These are phyloP conservation scores for Claviceps spartinae DNA, from an alignment of 2,329 filamentous ascomycete species.

Conservation along the genomic window DNA sequence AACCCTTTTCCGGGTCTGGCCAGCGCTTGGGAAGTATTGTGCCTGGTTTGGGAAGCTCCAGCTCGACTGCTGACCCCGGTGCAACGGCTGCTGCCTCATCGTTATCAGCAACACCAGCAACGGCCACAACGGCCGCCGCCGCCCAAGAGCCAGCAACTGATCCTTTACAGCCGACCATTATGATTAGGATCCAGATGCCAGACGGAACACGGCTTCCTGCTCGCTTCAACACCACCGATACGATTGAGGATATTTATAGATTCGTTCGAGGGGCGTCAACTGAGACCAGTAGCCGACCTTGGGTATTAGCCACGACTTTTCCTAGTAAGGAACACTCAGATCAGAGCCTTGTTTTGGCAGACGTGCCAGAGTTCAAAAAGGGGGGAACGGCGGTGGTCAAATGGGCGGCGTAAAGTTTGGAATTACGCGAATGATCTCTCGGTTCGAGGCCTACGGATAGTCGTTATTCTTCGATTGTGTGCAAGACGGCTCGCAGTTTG, in stretches of 20 bases:
- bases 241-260: conserved; percentile 61
- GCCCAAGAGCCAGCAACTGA: conserved; percentile 34
- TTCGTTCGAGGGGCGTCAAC: conserved; percentile 56
- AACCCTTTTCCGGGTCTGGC: conserved; percentile 59
- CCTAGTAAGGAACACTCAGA: conserved; percentile 70
- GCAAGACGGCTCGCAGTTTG: too few relatives aligned
- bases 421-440: background rate
- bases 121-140: conserved; percentile 15
- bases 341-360: conserved; percentile 42
- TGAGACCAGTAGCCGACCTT: conserved; percentile 42
- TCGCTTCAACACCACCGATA: conserved; percentile 69
- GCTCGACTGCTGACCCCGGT: conserved; percentile 12
- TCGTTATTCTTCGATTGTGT: background rate
- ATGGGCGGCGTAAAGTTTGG: conserved; percentile 24
- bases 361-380: conserved; percentile 51
- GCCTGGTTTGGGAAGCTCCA: conserved; percentile 36
- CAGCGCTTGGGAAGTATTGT: conserved; percentile 66
- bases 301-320: conserved; percentile 71
- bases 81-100: conserved; percentile 18
- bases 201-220: conserved; percentile 66
- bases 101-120: conserved; percentile 23
- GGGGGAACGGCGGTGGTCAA: conserved; percentile 54
- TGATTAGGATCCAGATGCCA: conserved; percentile 63
- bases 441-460: background rate
- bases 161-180: conserved; percentile 51